These are phyloP conservation scores for Cladosporium oxysporum DNA, from an alignment of 2,329 filamentous ascomycete genomes.

Conservation along the genomic window DNA sequence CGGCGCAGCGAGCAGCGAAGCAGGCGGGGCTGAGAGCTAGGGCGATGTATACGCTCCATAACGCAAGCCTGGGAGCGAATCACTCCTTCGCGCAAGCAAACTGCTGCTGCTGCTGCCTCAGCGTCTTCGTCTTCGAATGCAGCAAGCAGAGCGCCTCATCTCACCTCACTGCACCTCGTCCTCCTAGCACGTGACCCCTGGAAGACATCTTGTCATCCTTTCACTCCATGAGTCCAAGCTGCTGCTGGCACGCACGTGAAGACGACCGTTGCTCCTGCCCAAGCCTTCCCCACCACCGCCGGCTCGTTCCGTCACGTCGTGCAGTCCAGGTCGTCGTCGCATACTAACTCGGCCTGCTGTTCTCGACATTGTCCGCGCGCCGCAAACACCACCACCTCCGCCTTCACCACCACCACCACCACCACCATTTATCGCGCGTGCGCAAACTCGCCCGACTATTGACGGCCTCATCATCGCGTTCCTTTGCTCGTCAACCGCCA, in stretches of 20 bases:
- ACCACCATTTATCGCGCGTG: not conserved
- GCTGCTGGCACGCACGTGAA: constrained; percentile 2
- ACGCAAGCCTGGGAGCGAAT: not conserved
- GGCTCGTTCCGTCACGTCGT: not conserved
- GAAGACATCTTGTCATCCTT: not conserved
- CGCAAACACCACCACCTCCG: not conserved
- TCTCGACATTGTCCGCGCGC: not conserved
- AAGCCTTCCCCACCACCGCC: not conserved
- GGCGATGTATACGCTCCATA: not conserved
- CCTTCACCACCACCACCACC: not conserved
- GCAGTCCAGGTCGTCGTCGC: constrained; percentile 6
- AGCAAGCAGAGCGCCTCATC: not conserved
- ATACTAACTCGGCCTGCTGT: constrained; percentile 1
- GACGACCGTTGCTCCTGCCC: constrained; percentile 2
- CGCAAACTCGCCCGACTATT: not conserved
- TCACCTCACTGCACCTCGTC: not conserved
- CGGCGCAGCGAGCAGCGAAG: not conserved
- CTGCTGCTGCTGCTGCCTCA: not conserved
- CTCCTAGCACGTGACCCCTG: not conserved
- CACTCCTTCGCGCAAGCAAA: not conserved
- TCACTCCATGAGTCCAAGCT: not conserved
- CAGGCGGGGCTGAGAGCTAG: not conserved
- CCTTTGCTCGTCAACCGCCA: not conserved
- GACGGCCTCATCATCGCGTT: not conserved
- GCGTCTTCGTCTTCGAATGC: not conserved